Percentiles rank a stretch among this genome's conserved stretches.
phyloP scores from a whole-genome alignment of 768 basidiomycete species.

The Kwoniella pini region DNA sequence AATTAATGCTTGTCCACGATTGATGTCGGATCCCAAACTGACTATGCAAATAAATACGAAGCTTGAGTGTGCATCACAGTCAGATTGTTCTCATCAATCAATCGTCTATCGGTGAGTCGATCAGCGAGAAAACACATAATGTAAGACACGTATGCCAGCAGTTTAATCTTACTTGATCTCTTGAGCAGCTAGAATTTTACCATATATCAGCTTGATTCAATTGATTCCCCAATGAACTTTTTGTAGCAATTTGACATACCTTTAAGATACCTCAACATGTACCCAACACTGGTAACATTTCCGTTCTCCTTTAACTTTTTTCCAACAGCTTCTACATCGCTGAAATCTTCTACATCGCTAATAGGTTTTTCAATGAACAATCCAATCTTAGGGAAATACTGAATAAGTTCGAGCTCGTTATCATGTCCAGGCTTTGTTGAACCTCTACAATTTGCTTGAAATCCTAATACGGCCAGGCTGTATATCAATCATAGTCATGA shows the following conservation, averaged over 20 bases:
- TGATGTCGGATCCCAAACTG: background rate
- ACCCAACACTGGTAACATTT: constrained; percentile 56
- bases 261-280: constrained; percentile 84
- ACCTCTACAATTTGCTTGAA: constrained; percentile 83
- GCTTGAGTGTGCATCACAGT: constrained; percentile 91
- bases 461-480: constrained; percentile 59
- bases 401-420: constrained; percentile 79
- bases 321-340: constrained; percentile 23
- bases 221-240: background rate
- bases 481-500: constrained; percentile 56
- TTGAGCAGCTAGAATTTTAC: constrained; percentile 66
- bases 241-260: constrained; percentile 54
- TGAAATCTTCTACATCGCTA: constrained; percentile 62
- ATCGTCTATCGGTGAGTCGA: background rate
- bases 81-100: constrained; percentile 87
- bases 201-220: background rate
- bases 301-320: constrained; percentile 47
- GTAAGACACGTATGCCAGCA: background rate
- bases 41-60: constrained; percentile 64
- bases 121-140: background rate
- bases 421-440: constrained; percentile 69
- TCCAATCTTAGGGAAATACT: constrained; percentile 80
- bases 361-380: constrained; percentile 91
- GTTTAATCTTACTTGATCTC: constrained; percentile 77
- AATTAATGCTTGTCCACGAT: background rate